phyloP scores from a whole-genome alignment of 2,329 filamentous ascomycete genomes.

The Acarospora socialis region DNA sequence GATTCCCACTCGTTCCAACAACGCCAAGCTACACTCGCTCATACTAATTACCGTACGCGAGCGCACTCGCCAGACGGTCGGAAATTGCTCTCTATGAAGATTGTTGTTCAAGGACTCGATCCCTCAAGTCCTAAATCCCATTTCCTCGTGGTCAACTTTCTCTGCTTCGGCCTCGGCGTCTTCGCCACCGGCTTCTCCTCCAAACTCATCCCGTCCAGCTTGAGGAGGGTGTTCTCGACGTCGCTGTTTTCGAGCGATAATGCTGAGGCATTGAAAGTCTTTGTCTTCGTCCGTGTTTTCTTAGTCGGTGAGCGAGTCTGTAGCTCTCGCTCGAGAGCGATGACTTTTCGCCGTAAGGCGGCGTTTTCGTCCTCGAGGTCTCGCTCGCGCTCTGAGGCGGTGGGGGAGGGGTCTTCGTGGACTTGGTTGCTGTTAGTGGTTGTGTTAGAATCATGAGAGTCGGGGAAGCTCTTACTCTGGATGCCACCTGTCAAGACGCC shows the following conservation, averaged over 20 bases:
- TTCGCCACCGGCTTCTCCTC: conserved; percentile 20
- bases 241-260: conserved; percentile 25
- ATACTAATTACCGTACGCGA: no score
- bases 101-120: no score
- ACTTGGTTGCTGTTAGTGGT: conserved; percentile 21
- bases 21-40: no score
- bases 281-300: conserved; percentile 21
- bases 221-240: conserved; percentile 25
- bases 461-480: conserved; percentile 24
- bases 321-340: conserved; percentile 51
- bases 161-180: conserved; percentile 16
- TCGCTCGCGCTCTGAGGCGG: conserved; percentile 45
- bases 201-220: conserved; percentile 26
- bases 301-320: conserved; percentile 49
- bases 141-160: conserved; percentile 33
- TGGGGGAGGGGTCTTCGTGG: conserved; percentile 33
- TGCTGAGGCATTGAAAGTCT: conserved; percentile 9
- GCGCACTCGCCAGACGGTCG: no score
- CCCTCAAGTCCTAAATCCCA: conserved; percentile 33
- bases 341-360: conserved; percentile 49
- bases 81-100: no score
- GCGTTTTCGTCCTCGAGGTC: conserved; percentile 60
- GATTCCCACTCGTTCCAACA: no score
- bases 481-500: conserved; percentile 51
- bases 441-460: conserved; percentile 14